These are phyloP conservation scores for Byssothecium circinans DNA, from an alignment of 2,329 filamentous ascomycete genomes.

Conservation along the genomic window DNA sequence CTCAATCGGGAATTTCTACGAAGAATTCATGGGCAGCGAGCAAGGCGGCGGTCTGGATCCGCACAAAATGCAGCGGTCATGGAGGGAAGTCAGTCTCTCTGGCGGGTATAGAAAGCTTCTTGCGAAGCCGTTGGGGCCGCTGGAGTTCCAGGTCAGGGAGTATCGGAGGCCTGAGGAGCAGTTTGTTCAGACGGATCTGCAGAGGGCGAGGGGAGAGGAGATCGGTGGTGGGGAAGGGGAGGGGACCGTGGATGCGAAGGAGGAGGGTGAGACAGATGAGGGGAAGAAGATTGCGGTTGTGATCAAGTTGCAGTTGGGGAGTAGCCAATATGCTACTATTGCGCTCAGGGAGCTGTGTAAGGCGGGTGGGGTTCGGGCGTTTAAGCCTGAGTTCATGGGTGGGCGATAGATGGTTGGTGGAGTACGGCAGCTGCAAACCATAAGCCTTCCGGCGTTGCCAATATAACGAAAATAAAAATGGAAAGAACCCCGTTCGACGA, in stretches of 20 bases:
- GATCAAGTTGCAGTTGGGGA: conserved; percentile 73
- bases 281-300: conserved; percentile 65
- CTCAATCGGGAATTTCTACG: conserved; percentile 80
- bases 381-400: conserved; percentile 63
- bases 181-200: conserved; percentile 84
- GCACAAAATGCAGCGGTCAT: conserved; percentile 79
- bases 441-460: too few relatives aligned
- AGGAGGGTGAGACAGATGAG: conserved; percentile 11
- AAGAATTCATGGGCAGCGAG: conserved; percentile 78
- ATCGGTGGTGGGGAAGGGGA: conserved; percentile 26
- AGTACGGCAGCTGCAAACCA: too few relatives aligned
- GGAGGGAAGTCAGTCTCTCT: conserved; percentile 84
- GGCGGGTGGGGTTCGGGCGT: conserved; percentile 61
- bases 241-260: conserved; percentile 22
- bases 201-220: conserved; percentile 57
- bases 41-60: conserved; percentile 80
- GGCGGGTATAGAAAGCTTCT: conserved; percentile 88
- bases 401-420: conserved; percentile 38
- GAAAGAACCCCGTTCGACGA: too few relatives aligned
- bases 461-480: too few relatives aligned
- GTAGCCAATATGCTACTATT: conserved; percentile 84
- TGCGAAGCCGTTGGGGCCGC: conserved; percentile 64
- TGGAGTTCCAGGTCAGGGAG: conserved; percentile 68
- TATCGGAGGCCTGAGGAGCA: conserved; percentile 77
- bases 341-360: conserved; percentile 78